Evolutionary conservation across 2,329 filamentous ascomycete genomes (phyloP), one percentile per base, ranked within the genome.

Genomic region (Penicillium psychrosexuale): DNA sequence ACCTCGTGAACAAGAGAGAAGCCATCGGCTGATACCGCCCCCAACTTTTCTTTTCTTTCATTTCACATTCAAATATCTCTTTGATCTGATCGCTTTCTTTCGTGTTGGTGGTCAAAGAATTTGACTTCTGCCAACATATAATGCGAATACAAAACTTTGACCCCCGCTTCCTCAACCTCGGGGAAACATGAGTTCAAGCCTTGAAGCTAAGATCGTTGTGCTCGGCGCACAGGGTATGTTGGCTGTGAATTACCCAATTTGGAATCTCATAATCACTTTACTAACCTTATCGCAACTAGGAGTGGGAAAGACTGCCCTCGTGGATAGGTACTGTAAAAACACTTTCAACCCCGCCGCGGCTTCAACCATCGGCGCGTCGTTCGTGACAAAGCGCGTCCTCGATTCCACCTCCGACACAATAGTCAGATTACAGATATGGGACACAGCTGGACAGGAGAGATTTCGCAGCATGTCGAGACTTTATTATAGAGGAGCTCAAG

Each of bases 401-500:
- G 92, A 97, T 74, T 85, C 84, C 58, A 90, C 96, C 70, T 90
- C 88, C 22, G 90, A 93, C 66, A 94, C 91, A 1, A 81, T 89
- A 24, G 91, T 97, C 34, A 85, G 92, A n/a, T 80, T 97, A 36
- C 92, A 97, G 70, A 95, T 97, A 63, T 97, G 92, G 92, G 92
- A 97, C 71, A 97, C 92, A 33, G 91, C 93, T 54, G 93, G 93
- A 58, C 93, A 99, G 71, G 93, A 99, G 78, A 86, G 93, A 53
- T 99, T 97, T 73, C 86, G 93, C 65, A 92, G 89, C 59, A 97
- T 99, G 68, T 95, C 91, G 9, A 88, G 92, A 53, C 84, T 99
- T 51, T 97, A 97, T 80, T 99, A 99, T 77, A 88, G 93, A 69
- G 92, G 92, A 70, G 93, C 93, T 59, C 93, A 96, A 70, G 92